Percentiles rank a stretch among this genome's conserved stretches.
Conservation (phyloP, 495 filamentous ascomycete genomes). For the Hyaloscypha bicolor region DNA sequence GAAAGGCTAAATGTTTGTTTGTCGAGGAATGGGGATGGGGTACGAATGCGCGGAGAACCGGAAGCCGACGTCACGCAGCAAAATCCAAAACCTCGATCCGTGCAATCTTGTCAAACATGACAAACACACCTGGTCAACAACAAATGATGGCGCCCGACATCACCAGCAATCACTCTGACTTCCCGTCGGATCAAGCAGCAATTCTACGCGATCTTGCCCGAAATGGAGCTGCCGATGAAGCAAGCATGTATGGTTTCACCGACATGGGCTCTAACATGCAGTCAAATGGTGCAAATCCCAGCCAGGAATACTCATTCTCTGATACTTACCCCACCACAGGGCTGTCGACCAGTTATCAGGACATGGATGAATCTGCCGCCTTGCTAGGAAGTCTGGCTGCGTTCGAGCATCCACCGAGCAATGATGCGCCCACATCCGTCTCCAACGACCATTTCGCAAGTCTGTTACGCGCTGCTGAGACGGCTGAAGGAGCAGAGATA, state of each 20-base stretch:
- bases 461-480: slow-evolving; percentile 30
- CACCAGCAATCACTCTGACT: slow-evolving; percentile 10
- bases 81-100: background rate
- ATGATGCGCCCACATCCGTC: background rate
- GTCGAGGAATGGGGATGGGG: background rate
- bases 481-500: slow-evolving; percentile 25
- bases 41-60: background rate
- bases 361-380: slow-evolving; percentile 23
- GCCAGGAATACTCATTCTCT: slow-evolving; percentile 3
- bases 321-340: slow-evolving; percentile 20
- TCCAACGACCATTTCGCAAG: slow-evolving; percentile 28
- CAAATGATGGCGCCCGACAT: slow-evolving; percentile 7
- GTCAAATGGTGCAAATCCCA: slow-evolving; percentile 17
- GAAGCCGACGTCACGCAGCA: background rate
- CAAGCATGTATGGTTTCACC: slow-evolving; percentile 14
- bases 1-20: background rate
- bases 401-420: slow-evolving; percentile 11
- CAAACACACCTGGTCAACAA: slow-evolving; percentile 10
- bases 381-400: slow-evolving; percentile 26
- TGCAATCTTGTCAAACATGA: slow-evolving; percentile 3
- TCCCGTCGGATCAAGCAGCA: slow-evolving; percentile 24
- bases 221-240: slow-evolving; percentile 20
- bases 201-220: slow-evolving; percentile 21
- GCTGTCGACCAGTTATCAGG: slow-evolving; percentile 15
- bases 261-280: slow-evolving; percentile 18